Percentiles rank a stretch among this genome's conserved stretches.
Conservation (phyloP, 768 basidiomycete genomes). For the Tricholomella constricta region DNA sequence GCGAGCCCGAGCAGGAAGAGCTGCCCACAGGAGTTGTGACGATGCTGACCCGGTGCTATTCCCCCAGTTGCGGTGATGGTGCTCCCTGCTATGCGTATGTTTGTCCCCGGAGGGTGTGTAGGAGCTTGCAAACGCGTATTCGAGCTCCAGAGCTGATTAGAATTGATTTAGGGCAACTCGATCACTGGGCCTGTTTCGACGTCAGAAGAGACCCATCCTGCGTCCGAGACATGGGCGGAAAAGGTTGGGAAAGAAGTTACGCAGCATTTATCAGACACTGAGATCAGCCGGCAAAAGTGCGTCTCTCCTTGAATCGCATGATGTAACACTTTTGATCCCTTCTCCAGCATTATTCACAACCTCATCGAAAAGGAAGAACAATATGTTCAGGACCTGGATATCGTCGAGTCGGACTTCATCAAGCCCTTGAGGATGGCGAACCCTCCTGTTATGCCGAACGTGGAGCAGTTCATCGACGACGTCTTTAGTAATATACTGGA, state of each 20-base stretch:
- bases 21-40: conserved; percentile 91
- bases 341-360: conserved; percentile 74
- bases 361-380: conserved; percentile 88
- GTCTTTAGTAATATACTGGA: conserved; percentile 90
- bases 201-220: conserved; percentile 33
- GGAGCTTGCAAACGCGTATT: not conserved
- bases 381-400: conserved; percentile 85
- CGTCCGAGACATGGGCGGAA: conserved; percentile 46
- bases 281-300: conserved; percentile 80
- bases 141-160: conserved; percentile 1
- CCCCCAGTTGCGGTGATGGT: conserved; percentile 82
- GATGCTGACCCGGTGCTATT: conserved; percentile 88
- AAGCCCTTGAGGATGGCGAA: conserved; percentile 49
- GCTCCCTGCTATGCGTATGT: conserved; percentile 78
- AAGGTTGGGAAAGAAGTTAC: conserved; percentile 43
- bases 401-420: conserved; percentile 69
- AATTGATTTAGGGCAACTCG: conserved; percentile 31
- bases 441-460: conserved; percentile 46
- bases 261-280: conserved; percentile 64
- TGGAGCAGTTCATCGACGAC: conserved; percentile 86
- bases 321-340: not conserved
- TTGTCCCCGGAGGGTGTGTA: conserved; percentile 69
- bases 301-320: conserved; percentile 13
- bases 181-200: conserved; percentile 27
- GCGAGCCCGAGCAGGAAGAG: conserved; percentile 61